Percentiles rank a stretch among this genome's conserved stretches.
These are phyloP conservation scores for Madurella fahalii DNA, from an alignment of 2,329 filamentous ascomycete genomes.

Conservation along the genomic window DNA sequence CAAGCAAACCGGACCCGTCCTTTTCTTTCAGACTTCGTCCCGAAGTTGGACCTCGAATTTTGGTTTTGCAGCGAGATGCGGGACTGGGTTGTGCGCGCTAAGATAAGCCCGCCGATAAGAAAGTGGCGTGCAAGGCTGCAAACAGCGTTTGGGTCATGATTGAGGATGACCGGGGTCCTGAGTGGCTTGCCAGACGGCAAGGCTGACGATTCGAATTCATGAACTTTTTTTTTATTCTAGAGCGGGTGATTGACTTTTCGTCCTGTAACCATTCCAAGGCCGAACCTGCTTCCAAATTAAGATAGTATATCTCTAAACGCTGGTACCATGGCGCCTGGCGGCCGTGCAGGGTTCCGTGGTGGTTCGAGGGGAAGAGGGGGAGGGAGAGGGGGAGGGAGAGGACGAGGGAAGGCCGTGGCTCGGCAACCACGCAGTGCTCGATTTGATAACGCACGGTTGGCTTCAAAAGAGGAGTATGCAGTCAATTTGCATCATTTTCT, in stretches of 20 bases:
- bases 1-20: constrained; percentile 16
- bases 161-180: neutral
- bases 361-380: constrained; percentile 25
- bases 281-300: neutral
- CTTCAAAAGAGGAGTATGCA: constrained; percentile 42
- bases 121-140: constrained; percentile 20
- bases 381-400: constrained; percentile 24
- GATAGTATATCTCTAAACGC: neutral
- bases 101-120: constrained; percentile 44
- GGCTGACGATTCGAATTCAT: constrained; percentile 31
- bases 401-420: constrained; percentile 25
- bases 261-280: neutral
- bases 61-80: constrained; percentile 34
- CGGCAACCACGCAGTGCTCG: constrained; percentile 25
- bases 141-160: no score
- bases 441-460: constrained; percentile 45
- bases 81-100: constrained; percentile 52
- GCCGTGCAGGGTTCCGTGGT: constrained; percentile 27
- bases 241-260: neutral
- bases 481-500: neutral
- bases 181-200: constrained; percentile 26
- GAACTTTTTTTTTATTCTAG: constrained; percentile 31
- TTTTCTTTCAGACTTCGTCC: constrained; percentile 26
- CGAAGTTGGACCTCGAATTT: constrained; percentile 24
- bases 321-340: constrained; percentile 31